Evolutionary conservation across 2,329 filamentous ascomycete species (phyloP), one percentile per base, ranked within the genome.

Genomic region (Pseudogymnoascus sp.): DNA sequence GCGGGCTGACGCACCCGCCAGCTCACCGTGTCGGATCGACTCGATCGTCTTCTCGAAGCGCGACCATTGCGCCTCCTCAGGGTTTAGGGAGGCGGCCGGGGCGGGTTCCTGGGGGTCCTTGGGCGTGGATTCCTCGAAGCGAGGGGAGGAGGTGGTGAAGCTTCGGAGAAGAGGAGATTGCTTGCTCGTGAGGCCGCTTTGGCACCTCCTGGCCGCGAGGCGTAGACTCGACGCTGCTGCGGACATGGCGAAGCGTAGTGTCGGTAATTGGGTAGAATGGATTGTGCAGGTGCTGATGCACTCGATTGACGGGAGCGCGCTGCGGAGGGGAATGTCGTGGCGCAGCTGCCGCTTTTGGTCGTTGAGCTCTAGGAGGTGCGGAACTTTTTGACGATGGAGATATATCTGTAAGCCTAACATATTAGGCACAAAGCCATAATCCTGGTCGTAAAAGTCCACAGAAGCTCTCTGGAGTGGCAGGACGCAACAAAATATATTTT

Each of bases 211-310:
- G 29, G 67, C 70, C 38, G 68, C 65, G 11, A 70, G 63, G 59
- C 70, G 70, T 33, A 73, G 63, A 65, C 68, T 65, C 60, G 71
- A 70, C 60, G 71, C 56, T 67, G 70, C 68, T 42, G 70, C 68
- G 63, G 72, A 68, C 72, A 73, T 73, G 59, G 59, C 53, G 46
- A 10, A 40, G 17, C 17, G 59, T 29, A n/a, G 13, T 42, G 2
- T 15, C 29, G 23, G 17, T 31, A 60, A 29, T 37, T 42, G 37
- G 15, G 17, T 37, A 40, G n/a, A 11, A 40, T 33, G 6, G 4
- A 19, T 31, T 53, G n/a, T 53, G 9, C 9, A 31, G 7, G 26
- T 53, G 26, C 46, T 53, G n/a, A 53, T 31, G 46, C 26, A 53
- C 46, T 53, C 26, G 26, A 53, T 53, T 53, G 46, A 53, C 26